Conservation (phyloP, 306 rosid species). For the Biancaea sappan region DNA sequence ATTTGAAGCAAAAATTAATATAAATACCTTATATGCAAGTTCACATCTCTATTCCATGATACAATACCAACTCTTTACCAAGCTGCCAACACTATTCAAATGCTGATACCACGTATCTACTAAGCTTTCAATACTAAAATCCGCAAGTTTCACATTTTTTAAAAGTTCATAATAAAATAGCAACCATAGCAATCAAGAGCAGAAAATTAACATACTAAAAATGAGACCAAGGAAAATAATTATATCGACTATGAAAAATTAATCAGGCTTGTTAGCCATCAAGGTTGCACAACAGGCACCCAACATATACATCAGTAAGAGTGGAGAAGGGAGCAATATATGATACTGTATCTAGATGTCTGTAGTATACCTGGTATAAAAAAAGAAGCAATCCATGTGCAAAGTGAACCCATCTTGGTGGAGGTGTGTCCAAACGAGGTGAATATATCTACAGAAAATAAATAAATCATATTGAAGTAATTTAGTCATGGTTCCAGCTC, state of each 20-base stretch:
- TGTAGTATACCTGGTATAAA: conserved; percentile 78
- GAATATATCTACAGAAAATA: conserved; percentile 70
- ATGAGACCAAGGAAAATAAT: background rate
- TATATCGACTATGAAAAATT: background rate
- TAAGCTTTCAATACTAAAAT: conserved; percentile 5
- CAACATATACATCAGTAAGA: background rate
- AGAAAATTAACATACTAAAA: conserved; percentile 3
- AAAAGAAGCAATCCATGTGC: conserved; percentile 92
- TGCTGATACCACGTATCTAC: background rate
- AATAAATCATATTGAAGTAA: background rate
- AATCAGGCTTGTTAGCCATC: background rate
- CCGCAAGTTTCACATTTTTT: background rate
- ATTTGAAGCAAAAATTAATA: background rate
- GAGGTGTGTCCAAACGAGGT: conserved; percentile 82
- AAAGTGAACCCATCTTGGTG: conserved; percentile 96
- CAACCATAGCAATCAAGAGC: background rate
- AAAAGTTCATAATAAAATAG: background rate
- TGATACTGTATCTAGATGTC: conserved; percentile 2
- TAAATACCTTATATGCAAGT: background rate
- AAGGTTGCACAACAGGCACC: conserved; percentile 22
- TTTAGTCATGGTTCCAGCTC: background rate
- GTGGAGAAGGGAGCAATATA: background rate
- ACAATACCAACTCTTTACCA: background rate
- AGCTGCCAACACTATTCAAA: background rate
- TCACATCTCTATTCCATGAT: background rate